These are phyloP conservation scores for Colletotrichum sp. DNA, from an alignment of 2,329 filamentous ascomycete genomes.

Conservation along the genomic window DNA sequence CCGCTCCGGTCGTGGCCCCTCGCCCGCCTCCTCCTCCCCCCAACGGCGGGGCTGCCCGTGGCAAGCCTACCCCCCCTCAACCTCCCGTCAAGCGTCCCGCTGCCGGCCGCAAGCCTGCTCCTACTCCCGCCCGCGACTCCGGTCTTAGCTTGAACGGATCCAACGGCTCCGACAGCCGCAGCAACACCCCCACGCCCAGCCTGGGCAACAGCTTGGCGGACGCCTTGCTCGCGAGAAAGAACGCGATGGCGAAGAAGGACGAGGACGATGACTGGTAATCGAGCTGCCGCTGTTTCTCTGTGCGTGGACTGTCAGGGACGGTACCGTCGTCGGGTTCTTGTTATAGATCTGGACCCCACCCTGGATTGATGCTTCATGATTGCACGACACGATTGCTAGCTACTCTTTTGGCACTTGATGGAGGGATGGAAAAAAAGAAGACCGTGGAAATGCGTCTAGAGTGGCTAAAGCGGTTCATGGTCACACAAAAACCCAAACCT, in stretches of 20 bases:
- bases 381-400: conserved; percentile 15
- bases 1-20: conserved; percentile 64
- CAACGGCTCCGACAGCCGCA: conserved; percentile 67
- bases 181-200: conserved; percentile 74
- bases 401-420: conserved; percentile 14
- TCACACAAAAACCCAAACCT: not conserved
- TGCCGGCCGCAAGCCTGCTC: conserved; percentile 72
- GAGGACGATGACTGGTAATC: conserved; percentile 73
- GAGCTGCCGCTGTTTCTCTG: not conserved
- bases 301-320: conserved; percentile 20
- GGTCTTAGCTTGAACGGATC: conserved; percentile 65
- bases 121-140: conserved; percentile 72
- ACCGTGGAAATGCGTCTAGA: conserved; percentile 4
- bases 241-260: conserved; percentile 74
- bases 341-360: conserved; percentile 6
- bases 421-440: not conserved
- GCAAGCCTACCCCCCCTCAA: conserved; percentile 75
- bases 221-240: conserved; percentile 77
- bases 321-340: conserved; percentile 1
- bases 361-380: conserved; percentile 21
- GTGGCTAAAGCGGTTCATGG: conserved; percentile 9
- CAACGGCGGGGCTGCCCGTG: conserved; percentile 51
- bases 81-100: conserved; percentile 83
- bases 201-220: conserved; percentile 78
- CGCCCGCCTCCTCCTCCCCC: conserved; percentile 71